phyloP scores from a whole-genome alignment of 352 stramenopile species.

The Achlya hypogyna region DNA sequence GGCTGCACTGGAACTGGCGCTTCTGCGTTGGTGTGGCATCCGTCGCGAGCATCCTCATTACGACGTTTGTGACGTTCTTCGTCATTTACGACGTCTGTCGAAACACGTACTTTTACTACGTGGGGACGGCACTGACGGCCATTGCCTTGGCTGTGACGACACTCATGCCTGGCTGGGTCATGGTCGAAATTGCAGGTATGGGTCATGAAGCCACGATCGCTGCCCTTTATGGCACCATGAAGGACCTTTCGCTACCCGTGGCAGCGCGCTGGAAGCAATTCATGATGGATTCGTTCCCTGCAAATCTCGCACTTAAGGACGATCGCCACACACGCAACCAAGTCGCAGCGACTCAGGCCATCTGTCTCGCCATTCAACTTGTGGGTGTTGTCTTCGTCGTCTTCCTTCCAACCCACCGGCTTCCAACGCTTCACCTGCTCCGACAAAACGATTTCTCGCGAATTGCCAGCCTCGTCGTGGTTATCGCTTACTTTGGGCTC shows the following conservation, averaged over 20 bases:
- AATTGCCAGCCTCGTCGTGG: not conserved
- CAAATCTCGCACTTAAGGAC: not conserved
- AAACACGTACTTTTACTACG: conserved; percentile 46
- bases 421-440: not conserved
- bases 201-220: conserved; percentile 33
- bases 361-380: not conserved
- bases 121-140: conserved; percentile 22
- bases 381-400: not conserved
- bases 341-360: not conserved
- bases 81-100: conserved; percentile 42
- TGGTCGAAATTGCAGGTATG: conserved; percentile 39
- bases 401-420: not conserved
- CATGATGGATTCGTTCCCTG: not conserved
- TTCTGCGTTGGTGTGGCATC: not conserved
- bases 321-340: not conserved
- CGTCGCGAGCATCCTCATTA: conserved; percentile 29
- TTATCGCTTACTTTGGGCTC: not conserved
- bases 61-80: conserved; percentile 35
- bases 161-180: conserved; percentile 30
- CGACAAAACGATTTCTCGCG: not conserved
- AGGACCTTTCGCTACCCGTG: not conserved
- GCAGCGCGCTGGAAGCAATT: not conserved
- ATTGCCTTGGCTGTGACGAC: conserved; percentile 37
- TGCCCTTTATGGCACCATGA: not conserved
- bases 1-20: conserved; percentile 49